These are phyloP conservation scores for Fusarium annulatum DNA, from an alignment of 2,329 filamentous ascomycete species.

Conservation along the genomic window DNA sequence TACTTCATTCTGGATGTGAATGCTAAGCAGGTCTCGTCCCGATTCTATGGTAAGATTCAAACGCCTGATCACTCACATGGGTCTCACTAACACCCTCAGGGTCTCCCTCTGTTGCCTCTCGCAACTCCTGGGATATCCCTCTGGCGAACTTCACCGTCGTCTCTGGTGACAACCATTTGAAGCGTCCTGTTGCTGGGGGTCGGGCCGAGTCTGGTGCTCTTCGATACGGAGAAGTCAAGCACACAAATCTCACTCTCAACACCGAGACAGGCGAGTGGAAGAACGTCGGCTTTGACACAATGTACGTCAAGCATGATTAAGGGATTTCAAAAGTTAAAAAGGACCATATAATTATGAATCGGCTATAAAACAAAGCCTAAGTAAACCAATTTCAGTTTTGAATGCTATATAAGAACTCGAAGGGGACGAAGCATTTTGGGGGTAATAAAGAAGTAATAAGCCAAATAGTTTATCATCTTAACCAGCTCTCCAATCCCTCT, in stretches of 20 bases:
- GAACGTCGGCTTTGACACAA: constrained; percentile 6
- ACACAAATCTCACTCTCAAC: constrained; percentile 45
- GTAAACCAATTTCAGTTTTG: constrained; percentile 33
- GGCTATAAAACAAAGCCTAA: constrained; percentile 10
- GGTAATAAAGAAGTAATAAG: constrained; percentile 14
- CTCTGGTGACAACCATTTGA: constrained; percentile 68
- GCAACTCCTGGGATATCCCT: constrained; percentile 72
- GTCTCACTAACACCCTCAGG: background rate
- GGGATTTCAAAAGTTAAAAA: background rate
- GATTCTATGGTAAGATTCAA: constrained; percentile 64
- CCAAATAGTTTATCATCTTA: constrained; percentile 18
- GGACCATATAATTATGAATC: constrained; percentile 12
- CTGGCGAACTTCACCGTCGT: constrained; percentile 77
- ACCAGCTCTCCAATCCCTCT: constrained; percentile 9
- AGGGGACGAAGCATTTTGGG: constrained; percentile 22
- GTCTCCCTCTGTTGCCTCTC: constrained; percentile 64
- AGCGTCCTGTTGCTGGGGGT: constrained; percentile 56
- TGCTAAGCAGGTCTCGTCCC: constrained; percentile 67
- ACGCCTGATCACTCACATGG: accelerated
- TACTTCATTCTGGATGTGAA: constrained; percentile 74
- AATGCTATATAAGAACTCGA: constrained; percentile 23
- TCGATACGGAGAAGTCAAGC: constrained; percentile 56
- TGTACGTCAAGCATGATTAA: constrained; percentile 25
- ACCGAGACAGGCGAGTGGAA: constrained; percentile 33
- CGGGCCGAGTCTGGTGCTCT: constrained; percentile 65